Evolutionary conservation across 2,329 filamentous ascomycete genomes (phyloP), one percentile per base, ranked within the genome.

Genomic region (Scleromitrula shiraiana): DNA sequence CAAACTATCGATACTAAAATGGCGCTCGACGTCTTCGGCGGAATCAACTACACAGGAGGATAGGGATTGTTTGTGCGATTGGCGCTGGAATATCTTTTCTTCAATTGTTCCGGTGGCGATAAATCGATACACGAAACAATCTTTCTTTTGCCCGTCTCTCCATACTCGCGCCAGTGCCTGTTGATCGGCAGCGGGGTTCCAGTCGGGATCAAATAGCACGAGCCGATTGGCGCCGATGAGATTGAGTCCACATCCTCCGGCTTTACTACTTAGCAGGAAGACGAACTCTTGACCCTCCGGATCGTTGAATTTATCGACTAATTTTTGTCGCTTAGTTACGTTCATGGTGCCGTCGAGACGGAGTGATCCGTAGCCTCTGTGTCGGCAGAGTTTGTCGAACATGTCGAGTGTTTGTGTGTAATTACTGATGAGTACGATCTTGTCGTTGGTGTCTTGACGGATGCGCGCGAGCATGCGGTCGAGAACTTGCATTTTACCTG

Each of bases 71-170:
- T 98, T 98, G 73, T 98, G 94, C 1, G 88, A 95, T 64, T 98
- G 93, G 8, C 94, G 84, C 67, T 98, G 93, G 70, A 98, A 98
- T 58, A 98, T 96, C 70, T 98, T 98, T 68, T 98, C 93, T 64
- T 98, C 93, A 53, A 98, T 98, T 0, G 90, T 96, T 4, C 93
- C 93, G 0, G 94, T 97, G 0, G 90, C 87, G 60, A 98, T 98
- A 70, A 98, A 98, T n/a, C 93, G 86, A 67, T 98, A 98, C 14
- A 98, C 93, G 60, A 98, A 98, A 63, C 93, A 98, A 62, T 98
- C 93, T 64, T 98, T 98, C 75, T 94, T 97, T 67, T 98, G 93
- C 0, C 93, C 93, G 60, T 98, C 93, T 74, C 93, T 87, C 93
- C 93, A 98, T 17, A 98, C 93, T 72, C 93, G 86, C 29, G 93